These are phyloP conservation scores for Lachancea kluyveri DNA, from an alignment of 805 yeast genomes.

Conservation along the genomic window DNA sequence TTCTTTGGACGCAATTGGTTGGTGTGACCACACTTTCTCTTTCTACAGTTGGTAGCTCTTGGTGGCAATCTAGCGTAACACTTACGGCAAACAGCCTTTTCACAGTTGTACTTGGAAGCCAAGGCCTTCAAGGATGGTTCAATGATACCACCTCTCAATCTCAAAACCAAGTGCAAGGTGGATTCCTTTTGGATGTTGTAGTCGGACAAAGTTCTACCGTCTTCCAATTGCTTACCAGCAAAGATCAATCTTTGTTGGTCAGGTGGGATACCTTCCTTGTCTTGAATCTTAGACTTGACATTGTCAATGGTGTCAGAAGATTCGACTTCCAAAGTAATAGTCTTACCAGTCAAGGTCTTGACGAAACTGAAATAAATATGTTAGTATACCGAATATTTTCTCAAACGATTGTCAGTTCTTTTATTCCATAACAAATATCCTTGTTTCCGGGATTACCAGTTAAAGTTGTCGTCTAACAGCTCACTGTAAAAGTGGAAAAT, in stretches of 20 bases:
- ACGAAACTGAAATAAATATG: slow-evolving; percentile 45
- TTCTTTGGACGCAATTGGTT: slow-evolving; percentile 99
- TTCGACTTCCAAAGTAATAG: slow-evolving; percentile 98
- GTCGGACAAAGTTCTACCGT: slow-evolving; percentile 97
- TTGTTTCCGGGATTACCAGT: too few species aligned
- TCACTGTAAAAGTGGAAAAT: too few species aligned
- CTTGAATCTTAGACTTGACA: slow-evolving; percentile 97
- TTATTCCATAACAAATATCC: too few species aligned
- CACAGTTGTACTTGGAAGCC: slow-evolving; percentile 99
- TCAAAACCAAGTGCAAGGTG: slow-evolving; percentile 89
- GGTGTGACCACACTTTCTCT: slow-evolving; percentile 99
- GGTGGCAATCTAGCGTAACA: slow-evolving; percentile 99
- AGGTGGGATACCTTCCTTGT: slow-evolving; percentile 99
- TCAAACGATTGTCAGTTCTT: too few species aligned
- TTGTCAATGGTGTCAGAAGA: slow-evolving; percentile 98
- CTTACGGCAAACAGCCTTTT: slow-evolving; percentile 97
- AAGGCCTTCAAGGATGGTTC: slow-evolving; percentile 99
- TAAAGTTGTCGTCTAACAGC: too few species aligned
- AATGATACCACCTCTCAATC: slow-evolving; percentile 98
- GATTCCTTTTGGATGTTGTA: slow-evolving; percentile 99
- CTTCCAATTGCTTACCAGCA: slow-evolving; percentile 99
- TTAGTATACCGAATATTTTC: too few species aligned
- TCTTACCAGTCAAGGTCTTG: slow-evolving; percentile 84
- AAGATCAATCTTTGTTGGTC: slow-evolving; percentile 99
- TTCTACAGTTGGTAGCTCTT: slow-evolving; percentile 99